These are phyloP conservation scores for Xylaria castorea DNA, from an alignment of 495 filamentous ascomycete genomes.

Conservation along the genomic window DNA sequence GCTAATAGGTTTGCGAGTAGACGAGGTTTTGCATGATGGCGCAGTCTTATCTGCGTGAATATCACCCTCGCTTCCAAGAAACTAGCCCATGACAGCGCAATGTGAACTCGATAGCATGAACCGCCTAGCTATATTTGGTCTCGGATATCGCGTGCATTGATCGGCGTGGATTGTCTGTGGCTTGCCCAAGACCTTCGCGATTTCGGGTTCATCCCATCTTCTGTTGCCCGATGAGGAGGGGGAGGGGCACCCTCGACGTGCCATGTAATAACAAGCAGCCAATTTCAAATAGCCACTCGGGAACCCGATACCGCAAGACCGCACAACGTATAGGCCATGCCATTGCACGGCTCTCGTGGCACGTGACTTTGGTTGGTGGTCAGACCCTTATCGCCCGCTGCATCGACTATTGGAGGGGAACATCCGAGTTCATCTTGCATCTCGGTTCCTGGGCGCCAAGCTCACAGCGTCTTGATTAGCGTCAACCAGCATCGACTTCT, in stretches of 20 bases:
- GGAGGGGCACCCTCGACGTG: conserved; percentile 34
- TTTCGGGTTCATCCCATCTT: conserved; percentile 1
- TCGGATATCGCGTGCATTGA: conserved; percentile 11
- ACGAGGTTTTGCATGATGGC: conserved; percentile 5
- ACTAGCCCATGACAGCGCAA: neutral
- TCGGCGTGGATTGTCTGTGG: neutral
- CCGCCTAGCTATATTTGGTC: conserved; percentile 13
- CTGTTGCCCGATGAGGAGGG: conserved; percentile 39
- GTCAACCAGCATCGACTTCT: conserved; percentile 46
- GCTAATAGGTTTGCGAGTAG: conserved; percentile 10
- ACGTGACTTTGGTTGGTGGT: conserved; percentile 7
- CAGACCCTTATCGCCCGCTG: neutral
- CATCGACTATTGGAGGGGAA: conserved; percentile 15
- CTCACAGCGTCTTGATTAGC: neutral
- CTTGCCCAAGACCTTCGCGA: neutral
- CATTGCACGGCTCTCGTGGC: conserved; percentile 10
- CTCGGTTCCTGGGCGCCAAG: neutral
- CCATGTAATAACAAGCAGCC: conserved; percentile 9
- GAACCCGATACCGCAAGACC: neutral
- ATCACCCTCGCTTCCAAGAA: neutral
- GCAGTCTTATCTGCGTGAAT: neutral
- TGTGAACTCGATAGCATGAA: conserved; percentile 5
- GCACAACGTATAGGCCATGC: conserved; percentile 4
- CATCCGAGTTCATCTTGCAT: neutral
- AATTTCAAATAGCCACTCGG: neutral